Base-by-base conservation (phyloP, 108 stramenopile species). In the Stephanodiscus minutulus region DNA sequence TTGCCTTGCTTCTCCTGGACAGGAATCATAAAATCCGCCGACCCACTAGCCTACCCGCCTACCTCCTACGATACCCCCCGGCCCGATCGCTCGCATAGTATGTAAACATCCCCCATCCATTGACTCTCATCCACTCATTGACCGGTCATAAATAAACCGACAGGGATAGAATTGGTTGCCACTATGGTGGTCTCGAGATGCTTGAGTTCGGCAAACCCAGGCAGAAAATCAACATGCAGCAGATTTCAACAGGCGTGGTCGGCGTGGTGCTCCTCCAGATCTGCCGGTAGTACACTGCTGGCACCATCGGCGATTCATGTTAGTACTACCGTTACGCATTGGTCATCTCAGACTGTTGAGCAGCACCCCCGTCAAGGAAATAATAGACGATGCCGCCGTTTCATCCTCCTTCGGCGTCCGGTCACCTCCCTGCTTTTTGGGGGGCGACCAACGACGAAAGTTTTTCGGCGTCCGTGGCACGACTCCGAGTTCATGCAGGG, bases 401-500 rank as follows among this genome's bases (percentile, higher is more conserved):
- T n/a, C n/a, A 3, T 44, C 54, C 21, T 22, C 54, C 29, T 33
- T 37, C 24, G 17, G 22, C 28, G 59, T 13, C 59, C 36, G 28
- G 36, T 60, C 59, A 60, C 36, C 4, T 60, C 59, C 20, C 15
- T 44, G 22, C 66, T 72, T 25, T 67, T 72, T 24, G 53, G 67
- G 56, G n/a, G n/a, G n/a, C n/a, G n/a, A n/a, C 20, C 37, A 28
- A 4, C 33, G 12, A 44, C 13, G 48, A 48, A 50, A 29, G 13
- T 20, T 50, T 64, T 64, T 47, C 31, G 52, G 25, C 15, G 63
- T 24, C 64, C 64, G 24, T 84, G 83, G 83, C 83, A 82, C 29
- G 50, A 71, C 55, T 76, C 76, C 15, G 36, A 50, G 12, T 84
- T 85, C 37, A 73, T 85, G 81, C 64, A 81, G 33, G 46, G 60